Percentiles rank a stretch among this genome's conserved stretches.
These are phyloP conservation scores for Spergularia bocconei DNA, from an alignment of 148 eudicot species.

Conservation along the genomic window DNA sequence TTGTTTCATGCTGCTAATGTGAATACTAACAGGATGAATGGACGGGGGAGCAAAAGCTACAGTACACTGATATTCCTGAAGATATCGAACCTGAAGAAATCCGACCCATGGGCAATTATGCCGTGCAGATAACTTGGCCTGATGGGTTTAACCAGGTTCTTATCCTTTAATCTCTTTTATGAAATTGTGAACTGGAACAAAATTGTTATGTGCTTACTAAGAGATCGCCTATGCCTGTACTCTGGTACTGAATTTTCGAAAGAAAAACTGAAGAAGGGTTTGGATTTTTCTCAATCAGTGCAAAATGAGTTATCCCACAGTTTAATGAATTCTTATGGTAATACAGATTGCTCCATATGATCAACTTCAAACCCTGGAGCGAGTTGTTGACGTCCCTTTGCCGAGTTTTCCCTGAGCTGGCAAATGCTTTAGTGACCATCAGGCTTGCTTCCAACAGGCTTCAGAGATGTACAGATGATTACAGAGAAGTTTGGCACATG, in stretches of 20 bases:
- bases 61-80: conserved; percentile 73
- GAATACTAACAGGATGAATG: conserved; percentile 80
- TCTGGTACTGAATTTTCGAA: no score
- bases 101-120: conserved; percentile 96
- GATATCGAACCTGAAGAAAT: conserved; percentile 98
- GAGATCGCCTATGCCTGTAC: neutral
- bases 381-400: conserved; percentile 72
- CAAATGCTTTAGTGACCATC: neutral
- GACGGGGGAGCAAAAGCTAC: conserved; percentile 93
- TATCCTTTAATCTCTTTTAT: conserved; percentile 1
- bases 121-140: conserved; percentile 96
- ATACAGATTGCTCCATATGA: conserved; percentile 97
- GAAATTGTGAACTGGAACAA: neutral
- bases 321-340: conserved; percentile 12
- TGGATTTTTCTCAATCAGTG: neutral
- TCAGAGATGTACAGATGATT: neutral
- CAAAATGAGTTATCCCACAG: neutral
- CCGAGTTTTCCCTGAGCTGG: conserved; percentile 43
- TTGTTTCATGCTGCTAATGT: conserved; percentile 3
- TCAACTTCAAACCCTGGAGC: conserved; percentile 89
- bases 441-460: conserved; percentile 17
- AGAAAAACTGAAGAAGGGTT: no score
- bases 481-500: neutral
- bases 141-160: conserved; percentile 95
- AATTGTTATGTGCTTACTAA: neutral